These are phyloP conservation scores for Neoarthrinium moseri DNA, from an alignment of 2,329 filamentous ascomycete species.

Conservation along the genomic window DNA sequence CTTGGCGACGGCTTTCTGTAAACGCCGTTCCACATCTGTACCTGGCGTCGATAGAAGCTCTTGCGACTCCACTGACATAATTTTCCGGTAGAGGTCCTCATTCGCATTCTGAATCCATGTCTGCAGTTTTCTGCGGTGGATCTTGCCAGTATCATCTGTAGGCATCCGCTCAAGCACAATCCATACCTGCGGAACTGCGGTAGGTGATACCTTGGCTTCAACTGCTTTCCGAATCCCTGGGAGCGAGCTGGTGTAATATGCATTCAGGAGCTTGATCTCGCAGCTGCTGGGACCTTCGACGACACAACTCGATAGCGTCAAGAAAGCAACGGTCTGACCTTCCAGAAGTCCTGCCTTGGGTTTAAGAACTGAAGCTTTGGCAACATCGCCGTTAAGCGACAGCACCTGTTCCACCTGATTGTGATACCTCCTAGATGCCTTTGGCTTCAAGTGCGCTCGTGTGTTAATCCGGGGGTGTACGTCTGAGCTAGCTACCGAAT, in stretches of 20 bases:
- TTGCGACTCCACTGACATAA: conserved; percentile 41
- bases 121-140: conserved; percentile 44
- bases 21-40: conserved; percentile 35
- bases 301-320: conserved; percentile 36
- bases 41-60: conserved; percentile 32
- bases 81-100: conserved; percentile 42
- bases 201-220: conserved; percentile 32
- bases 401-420: conserved; percentile 38
- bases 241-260: conserved; percentile 40
- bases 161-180: conserved; percentile 47
- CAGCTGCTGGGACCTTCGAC: conserved; percentile 25
- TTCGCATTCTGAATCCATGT: conserved; percentile 55
- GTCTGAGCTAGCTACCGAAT: conserved; percentile 18
- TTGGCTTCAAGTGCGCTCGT: conserved; percentile 13
- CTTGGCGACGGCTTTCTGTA: conserved; percentile 37
- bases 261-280: conserved; percentile 37
- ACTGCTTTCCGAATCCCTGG: conserved; percentile 36
- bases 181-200: conserved; percentile 45
- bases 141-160: conserved; percentile 33
- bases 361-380: conserved; percentile 39
- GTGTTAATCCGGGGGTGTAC: conserved; percentile 13
- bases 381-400: conserved; percentile 37
- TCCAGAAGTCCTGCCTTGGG: conserved; percentile 51
- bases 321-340: conserved; percentile 45
- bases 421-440: conserved; percentile 21